Percentiles rank a stretch among this genome's conserved stretches.
Evolutionary conservation across 441 rosid genomes (phyloP).

Genomic region (Gossypium gossypioides): DNA sequence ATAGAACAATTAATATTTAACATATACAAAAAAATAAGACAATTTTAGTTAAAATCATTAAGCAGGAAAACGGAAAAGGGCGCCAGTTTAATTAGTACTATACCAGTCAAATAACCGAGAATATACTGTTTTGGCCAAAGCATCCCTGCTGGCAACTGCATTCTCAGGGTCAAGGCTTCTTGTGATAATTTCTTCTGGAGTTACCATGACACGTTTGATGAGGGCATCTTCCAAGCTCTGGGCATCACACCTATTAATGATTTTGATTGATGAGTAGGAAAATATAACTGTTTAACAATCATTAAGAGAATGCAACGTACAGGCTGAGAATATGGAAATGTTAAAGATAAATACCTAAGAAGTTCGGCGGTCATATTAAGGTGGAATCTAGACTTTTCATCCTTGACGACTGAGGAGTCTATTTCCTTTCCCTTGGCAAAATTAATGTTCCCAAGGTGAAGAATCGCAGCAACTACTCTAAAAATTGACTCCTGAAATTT

Average conservation of each 20-base stretch:
- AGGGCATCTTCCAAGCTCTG: conserved; percentile 91
- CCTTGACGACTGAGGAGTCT: conserved; percentile 91
- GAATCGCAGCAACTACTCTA: conserved; percentile 91
- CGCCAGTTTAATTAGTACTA: conserved; percentile 11
- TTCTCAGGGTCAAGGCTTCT: conserved; percentile 90
- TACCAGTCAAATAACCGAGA: conserved; percentile 99
- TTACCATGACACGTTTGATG: conserved; percentile 98
- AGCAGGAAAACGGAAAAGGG: neutral
- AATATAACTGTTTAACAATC: neutral
- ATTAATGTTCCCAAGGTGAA: conserved; percentile 89
- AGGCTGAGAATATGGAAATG: neutral
- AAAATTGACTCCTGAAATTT: conserved; percentile 77
- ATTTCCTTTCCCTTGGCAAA: conserved; percentile 83
- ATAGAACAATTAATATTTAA: neutral
- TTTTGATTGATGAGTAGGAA: neutral
- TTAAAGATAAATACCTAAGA: conserved; percentile 46
- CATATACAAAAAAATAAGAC: conserved; percentile 1
- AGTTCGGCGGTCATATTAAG: conserved; percentile 75
- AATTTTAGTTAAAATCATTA: neutral
- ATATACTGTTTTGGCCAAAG: conserved; percentile 88
- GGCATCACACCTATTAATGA: conserved; percentile 64
- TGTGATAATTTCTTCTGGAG: conserved; percentile 98
- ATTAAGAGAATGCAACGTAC: neutral
- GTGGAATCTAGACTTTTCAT: conserved; percentile 84
- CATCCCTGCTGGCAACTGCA: conserved; percentile 91